These are phyloP conservation scores for Diplogelasinospora grovesii DNA, from an alignment of 495 filamentous ascomycete species.

Conservation along the genomic window DNA sequence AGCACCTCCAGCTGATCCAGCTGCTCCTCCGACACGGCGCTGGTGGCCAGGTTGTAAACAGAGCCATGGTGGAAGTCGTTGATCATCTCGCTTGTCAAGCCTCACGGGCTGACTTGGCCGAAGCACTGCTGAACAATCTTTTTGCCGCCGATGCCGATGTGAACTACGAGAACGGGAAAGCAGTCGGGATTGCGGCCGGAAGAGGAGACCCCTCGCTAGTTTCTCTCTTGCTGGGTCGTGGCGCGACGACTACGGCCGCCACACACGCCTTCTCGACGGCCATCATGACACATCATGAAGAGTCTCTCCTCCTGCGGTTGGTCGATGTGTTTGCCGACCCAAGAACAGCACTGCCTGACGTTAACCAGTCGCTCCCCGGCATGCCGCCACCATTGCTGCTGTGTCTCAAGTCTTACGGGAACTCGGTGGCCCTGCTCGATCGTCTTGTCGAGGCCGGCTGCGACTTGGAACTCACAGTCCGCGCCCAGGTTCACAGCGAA, in stretches of 20 bases:
- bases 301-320: constrained; percentile 11
- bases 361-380: constrained; percentile 17
- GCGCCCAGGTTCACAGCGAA: constrained; percentile 12
- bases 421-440: constrained; percentile 17
- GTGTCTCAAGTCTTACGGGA: constrained; percentile 20
- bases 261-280: constrained; percentile 30
- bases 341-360: constrained; percentile 7
- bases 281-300: constrained; percentile 21
- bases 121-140: constrained; percentile 26
- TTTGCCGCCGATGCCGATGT: constrained; percentile 32
- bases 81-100: constrained; percentile 24
- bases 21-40: constrained; percentile 34
- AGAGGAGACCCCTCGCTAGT: constrained; percentile 31
- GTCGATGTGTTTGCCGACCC: constrained; percentile 12
- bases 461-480: constrained; percentile 16
- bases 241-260: constrained; percentile 25
- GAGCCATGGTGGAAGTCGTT: constrained; percentile 32
- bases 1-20: constrained; percentile 27
- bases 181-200: constrained; percentile 29
- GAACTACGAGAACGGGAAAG: constrained; percentile 37
- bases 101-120: constrained; percentile 19
- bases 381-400: constrained; percentile 20
- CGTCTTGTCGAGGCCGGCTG: constrained; percentile 17
- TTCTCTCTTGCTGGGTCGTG: constrained; percentile 24
- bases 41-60: constrained; percentile 22